Base-by-base conservation (phyloP, 1,139 yeast genomes). In the Petasospora rhodanensis region DNA sequence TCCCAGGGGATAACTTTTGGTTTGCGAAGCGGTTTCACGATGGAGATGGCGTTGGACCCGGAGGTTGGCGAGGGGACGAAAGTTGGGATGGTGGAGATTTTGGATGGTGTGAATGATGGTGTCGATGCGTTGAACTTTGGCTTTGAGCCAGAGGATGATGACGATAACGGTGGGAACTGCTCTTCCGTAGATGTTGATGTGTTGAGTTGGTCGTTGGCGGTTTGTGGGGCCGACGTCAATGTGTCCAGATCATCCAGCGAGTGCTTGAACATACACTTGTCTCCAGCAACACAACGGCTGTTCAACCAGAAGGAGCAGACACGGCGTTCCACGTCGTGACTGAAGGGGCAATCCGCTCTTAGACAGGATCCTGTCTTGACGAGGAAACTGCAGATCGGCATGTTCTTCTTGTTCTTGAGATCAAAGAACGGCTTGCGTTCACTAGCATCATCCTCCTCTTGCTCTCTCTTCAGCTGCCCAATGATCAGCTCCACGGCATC, bases 231-330 rank as follows among this genome's bases (percentile, higher is more conserved):
- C n/a, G n/a, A n/a, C n/a, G n/a, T n/a, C n/a, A 13, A 23, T 23
- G n/a, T 22, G 24, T 22, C 14, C 10, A 40, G 23, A 2, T 37
- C 41, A 24, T 40, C 49, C 14, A 49, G 18, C 7, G 37, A 26
- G 38, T 66, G 72, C 29, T 59, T 44, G 39, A 64, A 66, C 18
- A 48, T 46, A 40, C 72, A 66, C 5, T 38, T 34, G 8, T 54
- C 58, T 9, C 69, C 70, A 6, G 66, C 65, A 5, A 61, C 32
- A 38, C 72, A 66, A 9, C 49, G 48, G 3, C 68, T 67, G 24
- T 58, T 61, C 5, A 66, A 46, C 72, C 72, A 66, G 42, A 60
- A 66, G 13, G 68, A 54, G 36, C 72, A 66, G 7, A 62, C 57
- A 15, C 65, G 47, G 14, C 54, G 45, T 5, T 62, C 51, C 21